Evolutionary conservation across 2,329 filamentous ascomycete species (phyloP).

Genomic region (Phaeosphaeriaceae sp.): DNA sequence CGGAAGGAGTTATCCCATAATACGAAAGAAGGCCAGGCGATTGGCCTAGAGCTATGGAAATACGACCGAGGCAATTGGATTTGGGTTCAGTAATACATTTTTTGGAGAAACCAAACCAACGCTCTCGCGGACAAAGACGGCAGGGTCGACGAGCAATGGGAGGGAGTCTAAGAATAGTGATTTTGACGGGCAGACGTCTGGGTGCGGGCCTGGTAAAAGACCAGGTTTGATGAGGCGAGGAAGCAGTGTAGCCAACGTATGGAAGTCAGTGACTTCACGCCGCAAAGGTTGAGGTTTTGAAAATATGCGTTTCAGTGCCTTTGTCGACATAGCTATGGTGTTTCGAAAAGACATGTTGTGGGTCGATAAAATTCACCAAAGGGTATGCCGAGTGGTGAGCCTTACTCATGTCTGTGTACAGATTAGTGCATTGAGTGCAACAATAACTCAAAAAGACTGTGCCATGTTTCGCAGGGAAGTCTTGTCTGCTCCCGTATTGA

Average conservation of each 20-base stretch:
- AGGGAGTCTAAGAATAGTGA: conserved; percentile 5
- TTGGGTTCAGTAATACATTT: conserved; percentile 46
- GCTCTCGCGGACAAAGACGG: background rate
- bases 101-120: conserved; percentile 23
- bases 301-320: background rate
- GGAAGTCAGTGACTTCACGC: conserved; percentile 22
- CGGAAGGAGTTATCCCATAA: conserved; percentile 37
- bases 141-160: conserved; percentile 1
- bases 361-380: too few relatives aligned
- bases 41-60: conserved; percentile 51
- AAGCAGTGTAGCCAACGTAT: conserved; percentile 19
- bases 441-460: too few relatives aligned
- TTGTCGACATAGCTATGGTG: too few relatives aligned
- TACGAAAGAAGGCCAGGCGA: conserved; percentile 41
- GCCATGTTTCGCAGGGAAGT: too few relatives aligned
- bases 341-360: background rate
- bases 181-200: conserved; percentile 2
- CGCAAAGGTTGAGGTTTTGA: conserved; percentile 12
- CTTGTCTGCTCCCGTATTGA: conserved; percentile 10
- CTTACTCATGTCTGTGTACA: too few relatives aligned
- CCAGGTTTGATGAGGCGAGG: conserved; percentile 23
- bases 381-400: too few relatives aligned
- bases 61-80: conserved; percentile 53
- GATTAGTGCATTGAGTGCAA: too few relatives aligned
- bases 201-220: conserved; percentile 9